These are phyloP conservation scores for Xylaria sp. DNA, from an alignment of 2,329 filamentous ascomycete genomes.

Conservation along the genomic window DNA sequence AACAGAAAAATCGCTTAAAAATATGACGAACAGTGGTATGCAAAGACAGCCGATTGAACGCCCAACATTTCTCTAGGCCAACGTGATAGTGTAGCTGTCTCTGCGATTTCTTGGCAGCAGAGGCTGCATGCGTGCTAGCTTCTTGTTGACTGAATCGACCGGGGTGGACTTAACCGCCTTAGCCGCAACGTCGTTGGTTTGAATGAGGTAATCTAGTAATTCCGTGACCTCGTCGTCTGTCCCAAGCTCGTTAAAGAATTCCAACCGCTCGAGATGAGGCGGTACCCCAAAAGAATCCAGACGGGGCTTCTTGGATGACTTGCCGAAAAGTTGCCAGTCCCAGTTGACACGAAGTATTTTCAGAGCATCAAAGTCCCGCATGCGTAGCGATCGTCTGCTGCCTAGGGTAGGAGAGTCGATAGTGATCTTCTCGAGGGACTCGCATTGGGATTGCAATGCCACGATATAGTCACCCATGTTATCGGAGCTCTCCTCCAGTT, in stretches of 20 bases:
- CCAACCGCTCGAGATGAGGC: constrained; percentile 57
- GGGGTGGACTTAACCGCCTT: constrained; percentile 53
- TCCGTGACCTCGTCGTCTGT: constrained; percentile 60
- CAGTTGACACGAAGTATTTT: constrained; percentile 56
- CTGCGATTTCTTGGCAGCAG: constrained; percentile 30
- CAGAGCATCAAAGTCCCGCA: constrained; percentile 57
- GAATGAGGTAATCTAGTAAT: constrained; percentile 54
- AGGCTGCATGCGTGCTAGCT: constrained; percentile 23
- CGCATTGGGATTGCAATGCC: constrained; percentile 54
- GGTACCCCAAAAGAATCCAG: constrained; percentile 60
- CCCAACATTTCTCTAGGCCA: constrained; percentile 18
- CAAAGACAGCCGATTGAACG: background rate
- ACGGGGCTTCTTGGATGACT: constrained; percentile 56
- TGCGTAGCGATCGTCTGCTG: constrained; percentile 54
- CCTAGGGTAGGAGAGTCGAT: constrained; percentile 57
- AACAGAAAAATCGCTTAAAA: background rate
- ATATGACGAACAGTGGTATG: background rate
- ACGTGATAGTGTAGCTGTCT: constrained; percentile 32
- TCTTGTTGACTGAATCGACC: constrained; percentile 43
- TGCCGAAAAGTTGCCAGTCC: constrained; percentile 61
- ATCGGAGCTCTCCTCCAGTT: constrained; percentile 59
- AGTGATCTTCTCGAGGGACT: constrained; percentile 57
- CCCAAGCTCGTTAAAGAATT: constrained; percentile 58
- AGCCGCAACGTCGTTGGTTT: constrained; percentile 53
- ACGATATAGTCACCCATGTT: constrained; percentile 59